Evolutionary conservation across 257 asterid species (phyloP), one percentile per base, ranked within the genome.

Genomic region (Paraleonurus japonicus): DNA sequence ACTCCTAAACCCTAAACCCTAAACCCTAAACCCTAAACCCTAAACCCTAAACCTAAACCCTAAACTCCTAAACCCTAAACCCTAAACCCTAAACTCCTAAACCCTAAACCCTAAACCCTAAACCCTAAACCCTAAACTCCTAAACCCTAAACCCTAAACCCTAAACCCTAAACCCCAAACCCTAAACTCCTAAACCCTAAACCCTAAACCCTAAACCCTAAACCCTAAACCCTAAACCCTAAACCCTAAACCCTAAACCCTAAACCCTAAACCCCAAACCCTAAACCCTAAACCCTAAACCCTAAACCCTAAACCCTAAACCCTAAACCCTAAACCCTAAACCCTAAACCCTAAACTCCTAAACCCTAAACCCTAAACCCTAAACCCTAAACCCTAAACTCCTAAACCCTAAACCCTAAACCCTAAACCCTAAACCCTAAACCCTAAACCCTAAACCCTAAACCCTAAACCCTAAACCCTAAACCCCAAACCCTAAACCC

Each of bases 381-480:
- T 47, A 3, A 16, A 47, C 22, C 55, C 22, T 47, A 47, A 47
- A 15, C 55, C 55, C 20, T 19, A 17, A 41, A 41, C 48, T n/a
- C 48, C 27, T 51, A 19, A 51, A 51, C 59, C 59, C 59, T 51
- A 51, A 17, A 51, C 59, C 59, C 59, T 51, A 51, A 51, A 51
- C 24, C 59, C n/a, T n/a, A n/a, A n/a, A n/a, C n/a, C n/a, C n/a
- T n/a, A n/a, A n/a, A n/a, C n/a, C n/a, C n/a, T n/a, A n/a, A n/a
- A n/a, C n/a, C n/a, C n/a, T n/a, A n/a, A n/a, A n/a, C n/a, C n/a
- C n/a, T n/a, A n/a, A n/a, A n/a, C n/a, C n/a, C n/a, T n/a, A n/a
- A n/a, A n/a, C n/a, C n/a, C n/a, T n/a, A n/a, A n/a, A n/a, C n/a
- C n/a, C n/a, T n/a, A n/a, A n/a, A n/a, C n/a, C n/a, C n/a, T n/a